Conservation (phyloP, 257 asterid species). For the Solanum tacnaense region DNA sequence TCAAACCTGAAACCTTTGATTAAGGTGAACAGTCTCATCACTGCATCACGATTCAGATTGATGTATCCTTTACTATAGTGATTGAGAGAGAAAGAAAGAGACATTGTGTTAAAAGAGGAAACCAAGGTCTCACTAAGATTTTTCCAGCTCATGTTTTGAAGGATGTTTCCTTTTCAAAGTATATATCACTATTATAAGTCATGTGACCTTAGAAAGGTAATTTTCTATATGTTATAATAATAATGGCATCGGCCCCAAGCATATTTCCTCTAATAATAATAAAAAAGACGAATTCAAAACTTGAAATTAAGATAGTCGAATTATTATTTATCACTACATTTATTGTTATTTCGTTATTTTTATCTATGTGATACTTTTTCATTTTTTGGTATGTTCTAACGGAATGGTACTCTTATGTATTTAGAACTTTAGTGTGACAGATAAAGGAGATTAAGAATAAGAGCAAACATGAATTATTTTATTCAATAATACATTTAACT, state of each 20-base stretch:
- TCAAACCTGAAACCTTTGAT: too few relatives aligned
- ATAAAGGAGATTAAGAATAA: neutral
- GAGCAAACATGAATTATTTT: neutral
- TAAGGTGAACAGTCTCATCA: too few relatives aligned
- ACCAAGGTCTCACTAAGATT: neutral
- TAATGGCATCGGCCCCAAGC: neutral
- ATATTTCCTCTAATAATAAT: neutral
- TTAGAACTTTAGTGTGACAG: neutral
- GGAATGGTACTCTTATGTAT: neutral
- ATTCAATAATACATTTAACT: neutral
- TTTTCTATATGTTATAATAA: neutral
- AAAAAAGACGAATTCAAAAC: neutral
- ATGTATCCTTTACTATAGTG: neutral
- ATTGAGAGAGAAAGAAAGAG: neutral
- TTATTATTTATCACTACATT: neutral
- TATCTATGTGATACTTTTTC: neutral
- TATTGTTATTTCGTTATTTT: neutral
- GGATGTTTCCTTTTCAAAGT: neutral
- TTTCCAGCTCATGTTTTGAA: constrained; percentile 20
- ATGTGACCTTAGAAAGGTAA: neutral
- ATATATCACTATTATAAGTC: neutral
- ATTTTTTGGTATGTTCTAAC: neutral
- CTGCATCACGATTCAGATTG: neutral
- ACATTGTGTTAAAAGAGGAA: neutral
- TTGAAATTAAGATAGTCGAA: neutral